Evolutionary conservation across 2,329 filamentous ascomycete genomes (phyloP).

Genomic region (Aureobasidium lini): DNA sequence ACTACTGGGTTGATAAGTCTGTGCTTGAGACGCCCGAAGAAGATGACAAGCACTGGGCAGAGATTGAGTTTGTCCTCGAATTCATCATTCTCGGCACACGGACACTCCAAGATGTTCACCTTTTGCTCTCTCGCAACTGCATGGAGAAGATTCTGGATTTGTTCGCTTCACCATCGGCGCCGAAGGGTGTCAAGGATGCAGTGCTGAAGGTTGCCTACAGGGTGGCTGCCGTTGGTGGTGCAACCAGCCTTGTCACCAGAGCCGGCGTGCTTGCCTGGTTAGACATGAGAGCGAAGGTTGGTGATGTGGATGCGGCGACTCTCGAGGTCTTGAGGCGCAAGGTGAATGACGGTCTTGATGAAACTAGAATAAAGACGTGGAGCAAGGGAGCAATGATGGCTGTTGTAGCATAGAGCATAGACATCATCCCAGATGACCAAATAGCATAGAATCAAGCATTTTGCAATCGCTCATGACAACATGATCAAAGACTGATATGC

Average conservation of each 20-base stretch:
- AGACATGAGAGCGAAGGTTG: constrained; percentile 49
- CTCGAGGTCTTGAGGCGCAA: constrained; percentile 49
- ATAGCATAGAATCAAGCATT: background rate
- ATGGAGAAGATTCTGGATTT: constrained; percentile 69
- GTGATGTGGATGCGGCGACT: constrained; percentile 42
- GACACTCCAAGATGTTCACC: constrained; percentile 50
- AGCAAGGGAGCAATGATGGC: constrained; percentile 25
- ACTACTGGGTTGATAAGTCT: constrained; percentile 60
- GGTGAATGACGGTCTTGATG: constrained; percentile 60
- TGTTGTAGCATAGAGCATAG: background rate
- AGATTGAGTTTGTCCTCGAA: constrained; percentile 66
- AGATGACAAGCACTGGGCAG: constrained; percentile 64
- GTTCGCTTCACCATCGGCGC: constrained; percentile 59
- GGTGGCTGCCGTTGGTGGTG: constrained; percentile 61
- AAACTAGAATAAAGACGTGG: constrained; percentile 59
- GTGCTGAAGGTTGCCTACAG: constrained; percentile 57
- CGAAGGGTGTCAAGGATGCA: constrained; percentile 49
- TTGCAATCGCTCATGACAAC: background rate
- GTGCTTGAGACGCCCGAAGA: constrained; percentile 66
- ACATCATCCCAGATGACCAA: background rate
- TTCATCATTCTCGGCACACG: constrained; percentile 63
- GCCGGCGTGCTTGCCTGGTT: constrained; percentile 71
- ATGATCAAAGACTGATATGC: background rate
- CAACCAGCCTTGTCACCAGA: constrained; percentile 72
- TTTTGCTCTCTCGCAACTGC: constrained; percentile 54